These are phyloP conservation scores for Aspergillus ochraceus DNA, from an alignment of 2,329 filamentous ascomycete species.

Conservation along the genomic window DNA sequence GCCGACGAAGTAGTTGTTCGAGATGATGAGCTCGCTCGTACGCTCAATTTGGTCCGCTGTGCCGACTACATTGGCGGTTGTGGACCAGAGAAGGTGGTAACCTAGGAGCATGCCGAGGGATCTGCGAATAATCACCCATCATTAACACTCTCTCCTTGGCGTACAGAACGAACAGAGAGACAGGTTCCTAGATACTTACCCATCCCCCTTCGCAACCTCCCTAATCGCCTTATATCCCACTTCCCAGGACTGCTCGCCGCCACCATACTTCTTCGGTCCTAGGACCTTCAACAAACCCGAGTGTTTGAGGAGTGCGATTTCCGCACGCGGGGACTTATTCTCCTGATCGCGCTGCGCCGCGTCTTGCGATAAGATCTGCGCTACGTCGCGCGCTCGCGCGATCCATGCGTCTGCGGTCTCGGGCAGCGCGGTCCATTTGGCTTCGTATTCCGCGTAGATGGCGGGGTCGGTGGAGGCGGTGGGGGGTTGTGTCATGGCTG, in stretches of 20 bases:
- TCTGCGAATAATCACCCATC: conserved; percentile 21
- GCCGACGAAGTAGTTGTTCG: conserved; percentile 66
- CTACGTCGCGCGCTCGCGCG: conserved; percentile 49
- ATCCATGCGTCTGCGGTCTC: conserved; percentile 48
- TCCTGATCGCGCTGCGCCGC: conserved; percentile 51
- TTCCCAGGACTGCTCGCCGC: conserved; percentile 54
- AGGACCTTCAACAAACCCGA: conserved; percentile 53
- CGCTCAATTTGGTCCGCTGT: conserved; percentile 60
- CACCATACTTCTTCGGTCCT: conserved; percentile 52
- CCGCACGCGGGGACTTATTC: conserved; percentile 54
- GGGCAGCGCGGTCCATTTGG: conserved; percentile 39
- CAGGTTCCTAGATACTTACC: conserved; percentile 36
- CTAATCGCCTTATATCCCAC: conserved; percentile 61
- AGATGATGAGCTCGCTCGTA: conserved; percentile 57
- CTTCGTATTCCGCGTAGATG: conserved; percentile 43
- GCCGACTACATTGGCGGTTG: conserved; percentile 61
- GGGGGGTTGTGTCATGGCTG: conserved; percentile 15
- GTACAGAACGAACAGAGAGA: too few species aligned
- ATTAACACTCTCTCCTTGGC: too few species aligned
- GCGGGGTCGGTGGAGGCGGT: conserved; percentile 37
- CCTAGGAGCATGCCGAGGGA: conserved; percentile 66
- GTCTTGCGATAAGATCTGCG: conserved; percentile 52
- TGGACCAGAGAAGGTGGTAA: conserved; percentile 66
- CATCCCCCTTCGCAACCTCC: conserved; percentile 64
- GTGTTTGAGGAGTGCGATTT: conserved; percentile 54